phyloP scores from a whole-genome alignment of 1,139 yeast species.

The Hansenula anomala region DNA sequence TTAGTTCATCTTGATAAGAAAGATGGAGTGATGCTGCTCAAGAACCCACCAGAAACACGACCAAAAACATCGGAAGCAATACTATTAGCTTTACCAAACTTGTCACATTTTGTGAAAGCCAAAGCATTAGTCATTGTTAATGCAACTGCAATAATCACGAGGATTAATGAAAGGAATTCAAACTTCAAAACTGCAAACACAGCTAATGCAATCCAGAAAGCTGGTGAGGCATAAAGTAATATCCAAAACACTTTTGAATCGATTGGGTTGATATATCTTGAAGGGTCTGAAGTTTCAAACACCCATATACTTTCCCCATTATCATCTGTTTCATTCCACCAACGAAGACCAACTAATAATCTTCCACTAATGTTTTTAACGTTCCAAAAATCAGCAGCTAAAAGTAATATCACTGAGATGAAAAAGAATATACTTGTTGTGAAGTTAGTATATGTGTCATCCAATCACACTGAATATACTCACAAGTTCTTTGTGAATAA shows the following conservation, averaged over 20 bases:
- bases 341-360: slow-evolving; percentile 82
- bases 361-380: slow-evolving; percentile 89
- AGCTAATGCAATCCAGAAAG: slow-evolving; percentile 69
- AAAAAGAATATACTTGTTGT: slow-evolving; percentile 56
- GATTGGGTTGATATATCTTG: slow-evolving; percentile 80
- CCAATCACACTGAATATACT: slow-evolving; percentile 9
- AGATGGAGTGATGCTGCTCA: slow-evolving; percentile 35
- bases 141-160: slow-evolving; percentile 61
- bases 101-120: slow-evolving; percentile 90
- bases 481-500: slow-evolving; percentile 58
- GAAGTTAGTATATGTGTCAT: neutral
- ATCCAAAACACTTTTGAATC: slow-evolving; percentile 90
- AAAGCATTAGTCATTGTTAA: slow-evolving; percentile 77
- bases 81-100: slow-evolving; percentile 75
- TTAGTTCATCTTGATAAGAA: slow-evolving; percentile 1
- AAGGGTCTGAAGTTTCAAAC: slow-evolving; percentile 82
- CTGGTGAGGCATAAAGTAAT: slow-evolving; percentile 69
- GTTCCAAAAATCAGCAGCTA: slow-evolving; percentile 92
- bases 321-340: slow-evolving; percentile 79
- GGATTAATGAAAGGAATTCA: slow-evolving; percentile 66
- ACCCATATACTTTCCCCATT: slow-evolving; percentile 81
- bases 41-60: slow-evolving; percentile 41
- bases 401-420: slow-evolving; percentile 65
- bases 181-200: slow-evolving; percentile 73
- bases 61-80: slow-evolving; percentile 34